Evolutionary conservation across 768 basidiomycete species (phyloP).

Genomic region (Rhizopogon vinicolor): DNA sequence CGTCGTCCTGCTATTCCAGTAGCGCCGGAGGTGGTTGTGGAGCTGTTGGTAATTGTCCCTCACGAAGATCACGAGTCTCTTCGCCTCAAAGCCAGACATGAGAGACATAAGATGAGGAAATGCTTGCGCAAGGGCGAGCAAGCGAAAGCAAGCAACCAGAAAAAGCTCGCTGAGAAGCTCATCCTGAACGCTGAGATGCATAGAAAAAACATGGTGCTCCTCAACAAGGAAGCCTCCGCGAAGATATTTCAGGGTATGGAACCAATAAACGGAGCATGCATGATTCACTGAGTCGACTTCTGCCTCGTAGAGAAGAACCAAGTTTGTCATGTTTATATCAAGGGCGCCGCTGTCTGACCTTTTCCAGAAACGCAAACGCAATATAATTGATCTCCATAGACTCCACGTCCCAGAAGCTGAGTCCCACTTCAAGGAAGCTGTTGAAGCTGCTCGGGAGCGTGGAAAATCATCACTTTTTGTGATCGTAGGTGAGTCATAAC

Average conservation of each 20-base stretch:
- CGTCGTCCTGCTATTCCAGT: background rate
- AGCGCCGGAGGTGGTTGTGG: background rate
- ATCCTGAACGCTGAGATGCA: conserved; percentile 75
- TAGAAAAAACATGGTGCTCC: conserved; percentile 60
- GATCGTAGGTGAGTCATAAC: conserved; percentile 64
- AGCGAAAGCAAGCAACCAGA: conserved; percentile 27
- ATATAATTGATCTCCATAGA: conserved; percentile 81
- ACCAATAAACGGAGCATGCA: conserved; percentile 11
- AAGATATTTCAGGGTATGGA: conserved; percentile 76
- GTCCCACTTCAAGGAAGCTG: conserved; percentile 57
- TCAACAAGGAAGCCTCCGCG: conserved; percentile 72
- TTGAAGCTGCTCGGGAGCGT: conserved; percentile 52
- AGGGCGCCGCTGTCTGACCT: background rate
- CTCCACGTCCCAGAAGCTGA: conserved; percentile 88
- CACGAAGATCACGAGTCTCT: conserved; percentile 27
- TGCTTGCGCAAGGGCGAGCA: conserved; percentile 60
- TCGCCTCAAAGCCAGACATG: conserved; percentile 65
- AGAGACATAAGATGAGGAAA: conserved; percentile 65
- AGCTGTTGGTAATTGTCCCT: background rate
- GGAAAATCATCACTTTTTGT: conserved; percentile 60
- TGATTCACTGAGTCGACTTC: background rate
- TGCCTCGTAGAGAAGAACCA: conserved; percentile 2
- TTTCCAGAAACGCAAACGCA: conserved; percentile 34
- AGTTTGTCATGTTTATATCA: background rate
- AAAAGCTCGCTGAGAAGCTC: conserved; percentile 61